Conservation (phyloP, 164 flowering plant genomes). For the Cinnamomum chago region DNA sequence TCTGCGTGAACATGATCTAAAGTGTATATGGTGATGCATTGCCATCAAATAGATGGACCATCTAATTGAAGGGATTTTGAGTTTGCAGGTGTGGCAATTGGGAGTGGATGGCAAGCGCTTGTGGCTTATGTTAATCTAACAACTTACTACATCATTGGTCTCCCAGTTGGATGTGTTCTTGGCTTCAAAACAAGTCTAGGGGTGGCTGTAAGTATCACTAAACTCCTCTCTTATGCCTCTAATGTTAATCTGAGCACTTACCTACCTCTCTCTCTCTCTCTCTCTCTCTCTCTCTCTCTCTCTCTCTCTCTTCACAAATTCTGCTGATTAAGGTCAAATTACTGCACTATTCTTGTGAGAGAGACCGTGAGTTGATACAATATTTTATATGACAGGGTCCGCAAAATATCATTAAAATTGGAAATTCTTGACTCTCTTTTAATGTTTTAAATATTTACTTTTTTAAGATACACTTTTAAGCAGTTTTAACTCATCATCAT, state of each 20-base stretch:
- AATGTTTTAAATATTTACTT: too few relatives aligned
- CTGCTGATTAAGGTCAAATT: not conserved
- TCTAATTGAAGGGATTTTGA: not conserved
- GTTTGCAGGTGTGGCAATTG: slow-evolving; percentile 64
- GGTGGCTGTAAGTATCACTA: slow-evolving; percentile 39
- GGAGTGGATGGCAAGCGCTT: slow-evolving; percentile 79
- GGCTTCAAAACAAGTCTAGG: slow-evolving; percentile 73
- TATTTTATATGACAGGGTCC: too few relatives aligned
- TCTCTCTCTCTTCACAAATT: not conserved
- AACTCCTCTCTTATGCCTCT: slow-evolving; percentile 5
- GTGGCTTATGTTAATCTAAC: slow-evolving; percentile 74
- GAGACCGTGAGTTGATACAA: too few relatives aligned
- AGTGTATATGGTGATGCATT: not conserved
- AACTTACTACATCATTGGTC: slow-evolving; percentile 66
- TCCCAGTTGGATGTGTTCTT: slow-evolving; percentile 69
- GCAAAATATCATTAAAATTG: too few relatives aligned
- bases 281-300: too few relatives aligned
- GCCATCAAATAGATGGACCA: not conserved
- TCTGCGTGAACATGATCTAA: not conserved
- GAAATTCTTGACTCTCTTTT: too few relatives aligned
- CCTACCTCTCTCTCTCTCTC: too few relatives aligned
- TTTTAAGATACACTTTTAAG: too few relatives aligned
- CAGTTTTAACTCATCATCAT: too few relatives aligned
- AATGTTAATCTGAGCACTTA: too few relatives aligned
- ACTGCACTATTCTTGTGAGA: too few relatives aligned